Conservation (phyloP, 2,329 filamentous ascomycete genomes). For the Curvularia verruculosa region DNA sequence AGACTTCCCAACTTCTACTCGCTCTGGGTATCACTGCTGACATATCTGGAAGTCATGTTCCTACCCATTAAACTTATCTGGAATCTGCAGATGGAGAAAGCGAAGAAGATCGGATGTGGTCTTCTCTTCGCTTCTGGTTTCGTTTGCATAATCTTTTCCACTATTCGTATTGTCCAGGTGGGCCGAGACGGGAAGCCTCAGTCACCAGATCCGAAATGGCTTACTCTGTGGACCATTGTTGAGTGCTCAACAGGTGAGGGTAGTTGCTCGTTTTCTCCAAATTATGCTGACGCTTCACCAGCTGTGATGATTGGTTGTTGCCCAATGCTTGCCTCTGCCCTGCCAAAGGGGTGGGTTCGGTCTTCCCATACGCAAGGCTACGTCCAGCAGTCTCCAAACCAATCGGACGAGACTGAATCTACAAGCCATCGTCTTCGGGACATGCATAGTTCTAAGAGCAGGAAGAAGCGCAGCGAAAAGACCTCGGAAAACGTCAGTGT, state of each 20-base stretch:
- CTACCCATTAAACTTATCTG: constrained; percentile 48
- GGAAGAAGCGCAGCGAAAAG: constrained; percentile 10
- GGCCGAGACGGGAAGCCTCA: constrained; percentile 33
- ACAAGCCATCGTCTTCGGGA: constrained; percentile 12
- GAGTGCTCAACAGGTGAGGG: constrained; percentile 45
- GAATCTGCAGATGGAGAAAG: constrained; percentile 44
- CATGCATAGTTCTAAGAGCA: constrained; percentile 14
- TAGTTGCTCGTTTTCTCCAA: not conserved
- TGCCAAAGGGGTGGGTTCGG: constrained; percentile 13
- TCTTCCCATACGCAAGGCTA: constrained; percentile 18
- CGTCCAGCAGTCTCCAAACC: constrained; percentile 15
- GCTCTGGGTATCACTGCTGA: not conserved
- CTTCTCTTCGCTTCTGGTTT: constrained; percentile 34
- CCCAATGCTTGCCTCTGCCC: constrained; percentile 25
- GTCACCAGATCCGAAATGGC: constrained; percentile 44
- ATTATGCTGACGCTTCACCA: constrained; percentile 7
- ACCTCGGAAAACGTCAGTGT: constrained; percentile 7
- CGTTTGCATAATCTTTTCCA: constrained; percentile 35
- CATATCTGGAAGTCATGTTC: constrained; percentile 42
- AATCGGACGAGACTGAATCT: constrained; percentile 5
- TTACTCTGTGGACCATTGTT: constrained; percentile 47
- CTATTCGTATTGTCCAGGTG: constrained; percentile 43
- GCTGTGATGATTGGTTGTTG: constrained; percentile 37
- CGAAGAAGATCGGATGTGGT: constrained; percentile 44
- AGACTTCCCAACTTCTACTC: not conserved